Base-by-base conservation (phyloP, 257 asterid species). In the Plantago major region DNA sequence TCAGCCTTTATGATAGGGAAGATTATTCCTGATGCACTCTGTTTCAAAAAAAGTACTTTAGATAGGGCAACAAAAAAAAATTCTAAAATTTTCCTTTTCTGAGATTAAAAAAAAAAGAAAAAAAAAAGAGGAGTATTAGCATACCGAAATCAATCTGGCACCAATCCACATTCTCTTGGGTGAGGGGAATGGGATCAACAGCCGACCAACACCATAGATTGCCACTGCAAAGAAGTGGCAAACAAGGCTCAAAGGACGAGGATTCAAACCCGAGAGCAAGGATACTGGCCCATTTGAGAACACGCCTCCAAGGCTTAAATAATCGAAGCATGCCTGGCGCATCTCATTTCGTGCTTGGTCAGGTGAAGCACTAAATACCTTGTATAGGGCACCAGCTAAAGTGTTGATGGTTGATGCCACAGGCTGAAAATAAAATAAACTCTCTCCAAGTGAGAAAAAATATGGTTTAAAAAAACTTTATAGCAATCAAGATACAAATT, bases 141-240 rank as follows among this genome's bases (percentile, higher is more conserved):
- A 72, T 56, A 81, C 87, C 14, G 84, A 81, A 42, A 78, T 70
- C 55, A 81, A 60, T 65, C 83, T 66, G 51, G 81, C 83, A 6
- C 83, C 81, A 13, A 75, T 74, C 86, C 81, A 81, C 78, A 81
- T 64, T 7, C 79, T 68, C 18, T 72, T 75, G 46, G 74, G 86
- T 8, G 83, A 78, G 3, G 83, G 81, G 64, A 80, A 77, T 22
- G 82, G 86, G 40, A 80, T 55, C 55, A 80, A 46, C 57, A 77
- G 45, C n/a, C 86, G 76, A 13, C 81, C 81, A 43, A 80, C 85
- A 2, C 82, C 85, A 28, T 54, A 80, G 55, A 80, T 71, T 16
- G 85, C 85, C 66, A 80, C 85, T 0, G 82, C 85, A 16, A 80
- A 80, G 82, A 80, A 80, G 69, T 80, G 85, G 73, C 82, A 80